Conservation (phyloP, 2,329 filamentous ascomycete genomes). For the Colletotrichum neosansevieriae region DNA sequence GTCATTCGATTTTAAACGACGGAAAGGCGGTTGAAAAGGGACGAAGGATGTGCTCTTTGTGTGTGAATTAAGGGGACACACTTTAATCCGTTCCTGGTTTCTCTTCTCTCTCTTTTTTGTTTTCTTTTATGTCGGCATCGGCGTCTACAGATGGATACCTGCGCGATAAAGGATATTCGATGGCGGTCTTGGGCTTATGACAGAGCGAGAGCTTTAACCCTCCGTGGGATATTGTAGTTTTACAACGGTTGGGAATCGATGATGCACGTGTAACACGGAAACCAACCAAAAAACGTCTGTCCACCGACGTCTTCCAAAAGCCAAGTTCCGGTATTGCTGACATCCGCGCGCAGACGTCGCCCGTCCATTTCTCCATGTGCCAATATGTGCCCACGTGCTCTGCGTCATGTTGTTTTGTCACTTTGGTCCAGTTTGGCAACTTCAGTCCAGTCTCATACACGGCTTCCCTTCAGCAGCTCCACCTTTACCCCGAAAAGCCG, state of each 20-base stretch:
- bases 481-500: constrained; percentile 8
- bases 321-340: neutral
- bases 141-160: constrained; percentile 40
- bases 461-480: constrained; percentile 5
- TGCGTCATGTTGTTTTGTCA: constrained; percentile 20
- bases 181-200: constrained; percentile 16
- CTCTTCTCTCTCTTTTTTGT: constrained; percentile 7
- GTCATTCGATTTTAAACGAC: neutral
- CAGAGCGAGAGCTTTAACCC: neutral
- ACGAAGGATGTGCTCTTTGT: constrained; percentile 31
- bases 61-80: constrained; percentile 11
- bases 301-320: neutral
- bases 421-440: neutral
- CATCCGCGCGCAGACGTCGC: constrained; percentile 5
- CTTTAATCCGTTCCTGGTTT: constrained; percentile 17
- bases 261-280: constrained; percentile 15
- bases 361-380: constrained; percentile 6
- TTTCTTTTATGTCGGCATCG: constrained; percentile 20
- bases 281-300: neutral
- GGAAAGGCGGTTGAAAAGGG: constrained; percentile 15
- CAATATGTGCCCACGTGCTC: constrained; percentile 16
- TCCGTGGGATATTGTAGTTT: constrained; percentile 20
- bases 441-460: neutral
- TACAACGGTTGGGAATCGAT: constrained; percentile 16
- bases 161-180: constrained; percentile 15